Evolutionary conservation across 2,329 filamentous ascomycete species (phyloP).

Genomic region (Colletotrichum simmondsii): DNA sequence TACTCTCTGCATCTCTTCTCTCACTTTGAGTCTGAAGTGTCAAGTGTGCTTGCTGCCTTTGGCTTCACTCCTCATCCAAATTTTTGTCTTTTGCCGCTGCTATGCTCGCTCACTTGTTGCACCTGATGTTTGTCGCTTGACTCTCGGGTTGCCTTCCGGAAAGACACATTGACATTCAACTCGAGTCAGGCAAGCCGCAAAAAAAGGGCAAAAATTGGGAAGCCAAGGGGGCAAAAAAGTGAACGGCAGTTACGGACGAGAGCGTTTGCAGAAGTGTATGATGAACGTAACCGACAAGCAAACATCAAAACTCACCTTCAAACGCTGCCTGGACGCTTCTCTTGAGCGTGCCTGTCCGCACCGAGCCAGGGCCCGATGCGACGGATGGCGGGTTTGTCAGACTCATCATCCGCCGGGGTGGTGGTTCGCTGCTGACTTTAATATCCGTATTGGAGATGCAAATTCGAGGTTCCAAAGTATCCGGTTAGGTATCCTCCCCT

Average conservation of each 20-base stretch:
- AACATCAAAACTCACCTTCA: constrained; percentile 60
- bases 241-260: neutral
- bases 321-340: constrained; percentile 70
- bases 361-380: constrained; percentile 60
- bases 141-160: constrained; percentile 6
- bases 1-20: neutral
- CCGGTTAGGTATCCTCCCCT: constrained; percentile 1
- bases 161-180: constrained; percentile 17
- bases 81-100: neutral
- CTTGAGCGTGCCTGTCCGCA: constrained; percentile 59
- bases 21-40: neutral
- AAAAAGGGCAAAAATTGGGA: constrained; percentile 19
- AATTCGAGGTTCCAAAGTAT: constrained; percentile 8
- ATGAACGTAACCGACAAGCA: constrained; percentile 18
- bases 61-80: neutral
- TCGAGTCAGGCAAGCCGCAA: constrained; percentile 21
- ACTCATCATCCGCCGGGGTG: constrained; percentile 53
- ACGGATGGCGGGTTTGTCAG: constrained; percentile 65
- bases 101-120: neutral
- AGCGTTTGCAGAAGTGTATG: neutral
- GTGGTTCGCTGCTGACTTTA: constrained; percentile 15
- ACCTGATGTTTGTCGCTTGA: constrained; percentile 16
- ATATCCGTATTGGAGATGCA: constrained; percentile 7
- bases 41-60: neutral
- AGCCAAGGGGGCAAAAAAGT: neutral